phyloP scores from a whole-genome alignment of 768 basidiomycete species.

The Agrocybe pediades region DNA sequence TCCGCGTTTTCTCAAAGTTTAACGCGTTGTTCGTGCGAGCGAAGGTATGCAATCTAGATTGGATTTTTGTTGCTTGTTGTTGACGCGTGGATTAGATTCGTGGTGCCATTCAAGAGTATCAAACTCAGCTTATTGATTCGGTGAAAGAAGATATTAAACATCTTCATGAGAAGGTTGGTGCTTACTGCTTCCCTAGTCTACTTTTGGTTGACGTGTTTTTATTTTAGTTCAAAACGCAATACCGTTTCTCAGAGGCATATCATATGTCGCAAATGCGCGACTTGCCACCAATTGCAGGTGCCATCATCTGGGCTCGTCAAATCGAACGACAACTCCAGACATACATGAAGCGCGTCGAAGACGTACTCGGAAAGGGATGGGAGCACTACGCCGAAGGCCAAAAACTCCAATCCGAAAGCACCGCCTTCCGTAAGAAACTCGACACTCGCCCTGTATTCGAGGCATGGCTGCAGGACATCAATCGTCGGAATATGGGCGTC shows the following conservation, averaged over 20 bases:
- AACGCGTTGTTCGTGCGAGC: conserved; percentile 96
- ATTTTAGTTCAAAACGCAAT: conserved; percentile 88
- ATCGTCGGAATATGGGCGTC: conserved; percentile 88
- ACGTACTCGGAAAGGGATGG: conserved; percentile 98
- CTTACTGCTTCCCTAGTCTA: neutral
- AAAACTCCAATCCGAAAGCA: conserved; percentile 89
- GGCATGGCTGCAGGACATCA: conserved; percentile 96
- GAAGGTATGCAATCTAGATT: conserved; percentile 54
- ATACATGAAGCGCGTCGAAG: conserved; percentile 99
- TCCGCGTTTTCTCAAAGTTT: conserved; percentile 98
- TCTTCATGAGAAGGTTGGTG: conserved; percentile 82
- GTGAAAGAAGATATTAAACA: conserved; percentile 98
- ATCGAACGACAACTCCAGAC: conserved; percentile 94
- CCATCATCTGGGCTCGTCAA: conserved; percentile 99
- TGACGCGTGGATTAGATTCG: conserved; percentile 61
- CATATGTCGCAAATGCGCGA: conserved; percentile 99
- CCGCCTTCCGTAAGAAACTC: conserved; percentile 93
- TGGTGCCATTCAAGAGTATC: conserved; percentile 98
- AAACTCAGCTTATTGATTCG: conserved; percentile 97
- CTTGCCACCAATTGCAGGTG: conserved; percentile 95
- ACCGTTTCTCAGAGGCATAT: conserved; percentile 92
- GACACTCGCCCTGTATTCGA: conserved; percentile 94
- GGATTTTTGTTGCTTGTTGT: neutral
- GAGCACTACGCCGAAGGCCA: conserved; percentile 99
- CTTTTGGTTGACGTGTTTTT: neutral